Conservation (phyloP, 495 filamentous ascomycete species). For the Penicillium longicatenatum region DNA sequence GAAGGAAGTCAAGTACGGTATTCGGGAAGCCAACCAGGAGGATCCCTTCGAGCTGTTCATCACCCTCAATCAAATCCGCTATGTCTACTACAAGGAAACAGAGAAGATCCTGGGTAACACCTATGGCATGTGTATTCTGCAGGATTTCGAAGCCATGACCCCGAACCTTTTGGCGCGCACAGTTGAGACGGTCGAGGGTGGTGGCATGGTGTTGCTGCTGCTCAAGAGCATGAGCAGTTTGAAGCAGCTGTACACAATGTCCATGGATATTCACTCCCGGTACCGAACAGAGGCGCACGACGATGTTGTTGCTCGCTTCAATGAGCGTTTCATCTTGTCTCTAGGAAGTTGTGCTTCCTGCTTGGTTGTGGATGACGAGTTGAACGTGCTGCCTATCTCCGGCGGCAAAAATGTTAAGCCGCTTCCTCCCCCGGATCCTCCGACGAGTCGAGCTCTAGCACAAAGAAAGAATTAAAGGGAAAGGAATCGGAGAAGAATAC, state of each 20-base stretch:
- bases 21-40: constrained; percentile 90
- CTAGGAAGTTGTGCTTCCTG: constrained; percentile 92
- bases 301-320: constrained; percentile 95
- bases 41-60: constrained; percentile 99
- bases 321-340: constrained; percentile 95
- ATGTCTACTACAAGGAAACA: constrained; percentile 99
- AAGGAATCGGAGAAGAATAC: constrained; percentile 63
- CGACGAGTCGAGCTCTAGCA: constrained; percentile 63
- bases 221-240: constrained; percentile 96
- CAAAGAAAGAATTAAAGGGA: constrained; percentile 77
- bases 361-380: constrained; percentile 94
- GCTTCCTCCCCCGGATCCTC: constrained; percentile 69
- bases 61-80: constrained; percentile 93
- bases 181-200: constrained; percentile 97
- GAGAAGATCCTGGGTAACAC: constrained; percentile 99
- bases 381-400: constrained; percentile 97
- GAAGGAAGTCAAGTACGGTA: constrained; percentile 95
- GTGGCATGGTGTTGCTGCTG: constrained; percentile 85
- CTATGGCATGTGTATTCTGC: constrained; percentile 97
- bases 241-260: constrained; percentile 95
- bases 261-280: constrained; percentile 97
- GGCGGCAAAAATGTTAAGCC: constrained; percentile 91
- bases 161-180: constrained; percentile 94
- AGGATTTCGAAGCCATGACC: constrained; percentile 97
- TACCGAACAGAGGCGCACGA: constrained; percentile 96